Evolutionary conservation across 768 basidiomycete genomes (phyloP), one percentile per base, ranked within the genome.

Genomic region (Pleurotus platypus): DNA sequence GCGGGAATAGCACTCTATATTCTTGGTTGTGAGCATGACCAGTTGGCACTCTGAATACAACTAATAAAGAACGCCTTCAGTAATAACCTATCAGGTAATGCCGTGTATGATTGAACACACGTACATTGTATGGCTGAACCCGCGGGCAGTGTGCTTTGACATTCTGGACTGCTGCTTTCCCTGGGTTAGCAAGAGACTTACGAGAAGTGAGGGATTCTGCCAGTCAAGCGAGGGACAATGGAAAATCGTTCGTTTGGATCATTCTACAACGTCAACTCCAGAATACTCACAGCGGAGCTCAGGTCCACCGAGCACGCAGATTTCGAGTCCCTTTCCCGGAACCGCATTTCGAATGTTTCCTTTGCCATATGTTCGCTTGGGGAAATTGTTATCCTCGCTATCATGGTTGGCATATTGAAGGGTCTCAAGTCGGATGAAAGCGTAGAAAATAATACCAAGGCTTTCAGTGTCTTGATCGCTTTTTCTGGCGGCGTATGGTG

Each of bases 131-230:
- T 26, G 24, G 24, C 24, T 26, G 24, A 26, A 26, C 24, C 24
- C 24, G 4, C 5, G 24, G 8, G 0, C 57, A 87, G 82, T 82
- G 86, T 56, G 74, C 86, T 27, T 67, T 90, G 55, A 90, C 89
- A 0, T 92, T 91, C 69, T 92, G 88, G 89, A 88, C 87, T 0
- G 90, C 90, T 11, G 89, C 90, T 11, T 90, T 92, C 66, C 88
- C 89, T 0, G 89, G 87, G 15, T 75, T 92, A 13, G 85, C 86
- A 20, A 78, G 82, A 7, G 81, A 90, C 66, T 77, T 90, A 24
- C 84, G 86, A 0, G 83, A 89, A 62, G 81, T 91, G n/a, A 75
- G 80, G 59, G 67, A 75, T 49, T 88, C 86, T 2, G 70, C 75
- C 4, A 57, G 55, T 3, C 68, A 77, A 48, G 74, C 72, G 2